Base-by-base conservation (phyloP, 192 early-diverging fungal species). In the Globomyces pollinis-pini region DNA sequence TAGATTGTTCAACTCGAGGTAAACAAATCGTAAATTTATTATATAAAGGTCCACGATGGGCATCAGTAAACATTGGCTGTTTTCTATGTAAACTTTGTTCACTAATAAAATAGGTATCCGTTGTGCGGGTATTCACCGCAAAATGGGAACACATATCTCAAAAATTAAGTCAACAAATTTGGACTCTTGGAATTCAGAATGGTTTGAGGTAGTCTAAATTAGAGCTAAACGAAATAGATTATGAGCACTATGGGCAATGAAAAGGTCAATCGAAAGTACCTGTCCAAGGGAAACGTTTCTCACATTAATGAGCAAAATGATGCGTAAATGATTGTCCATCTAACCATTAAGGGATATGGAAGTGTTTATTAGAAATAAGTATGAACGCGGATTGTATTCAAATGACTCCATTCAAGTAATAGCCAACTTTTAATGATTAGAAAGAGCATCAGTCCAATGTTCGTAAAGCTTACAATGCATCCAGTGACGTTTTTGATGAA, bases 131-230 rank as follows among this genome's bases (percentile, higher is more conserved):
- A 50, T 74, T 5, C 76, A 78, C 50, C 63, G 76, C 2, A 70
- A 75, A 34, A 74, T 94, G 62, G 91, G 91, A 33, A 94, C 91
- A 0, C 90, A 93, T 44, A 89, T 98, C 29, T 86, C 89, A 28
- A 88, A 86, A 63, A 90, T 98, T 50, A 95, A 94, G 70, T 92
- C 89, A 4, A 79, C 91, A 30, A 84, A 77, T 21, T 72, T 95
- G 64, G 95, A 98, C 69, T 77, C 79, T 26, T 98, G 95, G 95
- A 86, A 88, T 8, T 68, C 80, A 2, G 86, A 89, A 26, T 85
- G 91, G 64, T 82, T 98, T 42, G 87, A 91, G 57, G 83, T 88
- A 69, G 66, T 7, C 35, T 12, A 36, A 36, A 12, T 15, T 36
- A 12, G 35, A 36, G 9, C 35, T 66, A 35, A 7, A 30, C 4